Percentiles rank a stretch among this genome's conserved stretches.
These are phyloP conservation scores for Botryotinia narcissicola DNA, from an alignment of 2,329 filamentous ascomycete genomes.

Conservation along the genomic window DNA sequence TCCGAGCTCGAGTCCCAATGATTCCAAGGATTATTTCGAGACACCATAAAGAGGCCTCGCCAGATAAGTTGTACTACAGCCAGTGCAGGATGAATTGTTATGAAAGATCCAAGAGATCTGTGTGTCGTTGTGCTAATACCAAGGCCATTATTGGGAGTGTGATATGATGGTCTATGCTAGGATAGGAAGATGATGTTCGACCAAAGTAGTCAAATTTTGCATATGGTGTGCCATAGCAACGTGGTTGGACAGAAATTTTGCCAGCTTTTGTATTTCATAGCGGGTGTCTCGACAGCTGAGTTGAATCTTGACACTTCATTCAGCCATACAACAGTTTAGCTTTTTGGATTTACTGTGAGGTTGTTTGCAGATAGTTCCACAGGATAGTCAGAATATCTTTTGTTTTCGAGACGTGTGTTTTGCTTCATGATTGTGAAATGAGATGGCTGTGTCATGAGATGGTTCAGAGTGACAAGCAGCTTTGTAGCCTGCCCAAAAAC, in stretches of 20 bases:
- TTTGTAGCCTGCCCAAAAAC: neutral
- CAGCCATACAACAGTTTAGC: neutral
- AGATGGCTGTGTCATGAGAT: neutral
- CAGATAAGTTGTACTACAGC: neutral
- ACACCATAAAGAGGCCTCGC: neutral
- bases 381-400: neutral
- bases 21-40: neutral
- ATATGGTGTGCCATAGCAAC: neutral
- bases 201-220: neutral
- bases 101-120: neutral
- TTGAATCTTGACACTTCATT: neutral
- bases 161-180: conserved; percentile 1
- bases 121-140: neutral
- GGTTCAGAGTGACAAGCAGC: neutral
- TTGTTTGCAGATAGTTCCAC: neutral
- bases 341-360: neutral
- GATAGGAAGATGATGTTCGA: neutral
- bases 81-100: neutral
- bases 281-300: neutral
- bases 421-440: neutral
- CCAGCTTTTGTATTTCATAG: neutral
- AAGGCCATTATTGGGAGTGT: neutral
- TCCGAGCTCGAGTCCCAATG: neutral
- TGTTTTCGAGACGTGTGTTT: neutral
- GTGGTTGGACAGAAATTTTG: neutral